These are phyloP conservation scores for Aspergillus diversus DNA, from an alignment of 495 filamentous ascomycete genomes.

Conservation along the genomic window DNA sequence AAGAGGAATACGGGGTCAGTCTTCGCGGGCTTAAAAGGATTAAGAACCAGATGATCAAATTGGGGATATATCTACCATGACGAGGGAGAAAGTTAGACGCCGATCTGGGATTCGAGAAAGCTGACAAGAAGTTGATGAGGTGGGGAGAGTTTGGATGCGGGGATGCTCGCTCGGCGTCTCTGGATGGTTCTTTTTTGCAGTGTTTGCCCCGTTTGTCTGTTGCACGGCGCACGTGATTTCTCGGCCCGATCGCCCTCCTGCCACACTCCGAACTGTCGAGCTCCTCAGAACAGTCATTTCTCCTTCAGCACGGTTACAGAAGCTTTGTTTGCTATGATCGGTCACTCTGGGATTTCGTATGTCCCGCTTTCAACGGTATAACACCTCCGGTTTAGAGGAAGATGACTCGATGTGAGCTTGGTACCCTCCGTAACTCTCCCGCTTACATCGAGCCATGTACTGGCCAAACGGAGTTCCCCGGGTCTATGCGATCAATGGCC, in stretches of 20 bases:
- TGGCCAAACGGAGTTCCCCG: slow-evolving; percentile 92
- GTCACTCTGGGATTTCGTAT: slow-evolving; percentile 23
- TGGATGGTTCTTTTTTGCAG: slow-evolving; percentile 19
- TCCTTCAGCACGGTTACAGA: slow-evolving; percentile 1
- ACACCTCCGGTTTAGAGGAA: slow-evolving; percentile 21
- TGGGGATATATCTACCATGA: slow-evolving; percentile 14
- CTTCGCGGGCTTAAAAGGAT: neutral
- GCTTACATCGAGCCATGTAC: slow-evolving; percentile 73
- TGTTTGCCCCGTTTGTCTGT: slow-evolving; percentile 12
- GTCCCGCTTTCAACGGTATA: slow-evolving; percentile 29
- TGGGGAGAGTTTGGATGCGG: slow-evolving; percentile 15
- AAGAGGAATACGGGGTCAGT: slow-evolving; percentile 10
- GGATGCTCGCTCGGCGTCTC: slow-evolving; percentile 3
- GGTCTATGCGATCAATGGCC: slow-evolving; percentile 79
- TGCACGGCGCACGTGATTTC: slow-evolving; percentile 9
- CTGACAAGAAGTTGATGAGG: slow-evolving; percentile 15
- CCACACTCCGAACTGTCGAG: slow-evolving; percentile 3
- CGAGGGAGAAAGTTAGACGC: neutral
- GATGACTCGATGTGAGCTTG: slow-evolving; percentile 49
- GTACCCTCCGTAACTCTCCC: slow-evolving; percentile 31
- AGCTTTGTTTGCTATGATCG: slow-evolving; percentile 27
- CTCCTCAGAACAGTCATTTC: slow-evolving; percentile 2
- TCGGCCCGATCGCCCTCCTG: neutral
- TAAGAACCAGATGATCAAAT: neutral
- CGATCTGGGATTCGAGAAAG: neutral